Evolutionary conservation across 345 rosid species (phyloP), one percentile per base, ranked within the genome.

Genomic region (Euphorbia pulcherrima): DNA sequence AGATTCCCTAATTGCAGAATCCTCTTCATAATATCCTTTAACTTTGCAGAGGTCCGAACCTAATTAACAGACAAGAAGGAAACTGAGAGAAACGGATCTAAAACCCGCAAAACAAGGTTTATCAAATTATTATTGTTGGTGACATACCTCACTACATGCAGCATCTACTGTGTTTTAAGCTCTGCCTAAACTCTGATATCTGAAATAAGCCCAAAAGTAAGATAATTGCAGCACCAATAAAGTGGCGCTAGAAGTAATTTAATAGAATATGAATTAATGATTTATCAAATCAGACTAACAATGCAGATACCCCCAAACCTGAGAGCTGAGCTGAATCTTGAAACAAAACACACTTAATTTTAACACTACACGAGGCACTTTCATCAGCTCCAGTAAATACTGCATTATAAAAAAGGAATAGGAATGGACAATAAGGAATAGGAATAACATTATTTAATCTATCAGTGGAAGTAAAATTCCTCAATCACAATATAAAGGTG

Each of bases 301-400:
- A 78, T 65, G 83, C 77, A 79, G 74, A 72, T 77, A 80, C 83
- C 77, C 51, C 83, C 93, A 75, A 84, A 94, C 99, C 99, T 91
- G 97, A 82, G 89, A 76, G 74, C 85, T 66, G 53, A 92, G 91
- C 75, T 91, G 97, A 79, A 94, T 89, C 82, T 94, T 94, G 88
- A 94, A 94, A 75, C 96, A 85, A 83, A 94, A 91, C 51, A 94
- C 97, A 84, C 96, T 83, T 53, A 94, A 78, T 76, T 94, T 94
- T 29, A 97, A 92, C 83, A 91, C 99, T 27, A 91, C 99, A 46
- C 99, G 88, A 55, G 99, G 97, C 83, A 94, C 97, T 84, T 91
- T 94, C 97, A 94, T 94, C 68, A 75, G 87, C 89, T 91, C 97
- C 83, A 94, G 64, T 79, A 94, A 91, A 73, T 74, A 94, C 99